Base-by-base conservation (phyloP, 2,329 filamentous ascomycete species). In the Pyrenophora seminiperda region DNA sequence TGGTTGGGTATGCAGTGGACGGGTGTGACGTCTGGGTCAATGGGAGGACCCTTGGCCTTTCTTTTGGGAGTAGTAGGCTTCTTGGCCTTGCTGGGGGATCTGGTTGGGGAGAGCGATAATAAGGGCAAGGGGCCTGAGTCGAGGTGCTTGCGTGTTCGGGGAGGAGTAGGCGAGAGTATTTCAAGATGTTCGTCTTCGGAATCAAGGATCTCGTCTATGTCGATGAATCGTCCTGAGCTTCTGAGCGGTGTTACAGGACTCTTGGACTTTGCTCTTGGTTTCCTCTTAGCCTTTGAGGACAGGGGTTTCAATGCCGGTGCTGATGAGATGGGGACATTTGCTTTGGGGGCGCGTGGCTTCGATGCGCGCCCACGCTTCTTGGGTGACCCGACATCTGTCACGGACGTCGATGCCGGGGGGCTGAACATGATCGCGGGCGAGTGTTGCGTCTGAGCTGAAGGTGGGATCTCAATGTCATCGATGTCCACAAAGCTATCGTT, bases 161-260 rank as follows among this genome's bases (percentile, higher is more conserved):
- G 72, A 31, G 73, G 72, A 1, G 69, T 69, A 1, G 71, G 72
- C 1, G 69, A 70, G 3, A 71, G 52, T 0, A 59, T 54, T 29
- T 63, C 61, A 11, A 63, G 39, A 10, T 38, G 40, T 18, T 74
- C 72, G 37, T 72, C 68, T 57, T 75, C 71, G 0, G 73, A 75
- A 53, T 75, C 73, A 3, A 69, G 54, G 20, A 75, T 75, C 14
- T 74, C 73, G 19, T 75, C 73, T 15, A 75, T 66, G 32, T 70
- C 56, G 11, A 61, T 49, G 48, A 71, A 74, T 5, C 68, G 63
- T 6, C 51, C 44, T 11, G 55, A 59, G 7, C 58, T 56, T 31
- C 43, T 56, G 1, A 59, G 58, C 14, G 66, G 62, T 9, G 56
- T 59, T 0, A 47, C 44, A 4, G 47, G 46, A 4, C 40, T 27